Evolutionary conservation across 345 rosid genomes (phyloP).

Genomic region (Aegle marmelos): DNA sequence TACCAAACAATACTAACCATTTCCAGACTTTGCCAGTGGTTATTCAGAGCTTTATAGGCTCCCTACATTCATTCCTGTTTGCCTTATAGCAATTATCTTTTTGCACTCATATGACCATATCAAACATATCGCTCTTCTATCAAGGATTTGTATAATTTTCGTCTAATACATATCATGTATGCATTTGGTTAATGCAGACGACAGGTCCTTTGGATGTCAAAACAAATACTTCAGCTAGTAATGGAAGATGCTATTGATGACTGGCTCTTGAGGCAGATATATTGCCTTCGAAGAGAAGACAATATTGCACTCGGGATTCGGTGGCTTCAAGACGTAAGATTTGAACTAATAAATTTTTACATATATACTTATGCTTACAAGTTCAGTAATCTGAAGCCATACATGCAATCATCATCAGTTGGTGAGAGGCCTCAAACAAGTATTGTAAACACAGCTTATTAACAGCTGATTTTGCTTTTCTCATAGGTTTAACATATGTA

Average conservation of each 20-base stretch:
- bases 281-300: conserved; percentile 84
- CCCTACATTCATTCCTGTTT: background rate
- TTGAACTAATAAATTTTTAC: conserved; percentile 3
- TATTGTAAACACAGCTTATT: background rate
- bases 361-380: background rate
- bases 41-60: background rate
- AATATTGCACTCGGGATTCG: conserved; percentile 72
- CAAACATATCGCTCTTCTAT: background rate
- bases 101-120: background rate
- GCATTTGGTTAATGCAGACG: conserved; percentile 50
- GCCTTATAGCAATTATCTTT: background rate
- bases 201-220: conserved; percentile 98
- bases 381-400: background rate
- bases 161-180: conserved; percentile 11
- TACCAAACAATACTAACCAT: background rate
- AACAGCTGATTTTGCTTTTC: background rate
- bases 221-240: conserved; percentile 85
- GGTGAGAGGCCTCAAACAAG: background rate
- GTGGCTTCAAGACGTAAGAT: conserved; percentile 93
- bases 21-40: background rate
- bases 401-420: background rate
- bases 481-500: background rate
- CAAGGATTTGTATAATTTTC: background rate
- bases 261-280: conserved; percentile 82
- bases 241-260: conserved; percentile 99